Evolutionary conservation across 148 eudicot genomes (phyloP).

Genomic region (Persicaria tinctoria): DNA sequence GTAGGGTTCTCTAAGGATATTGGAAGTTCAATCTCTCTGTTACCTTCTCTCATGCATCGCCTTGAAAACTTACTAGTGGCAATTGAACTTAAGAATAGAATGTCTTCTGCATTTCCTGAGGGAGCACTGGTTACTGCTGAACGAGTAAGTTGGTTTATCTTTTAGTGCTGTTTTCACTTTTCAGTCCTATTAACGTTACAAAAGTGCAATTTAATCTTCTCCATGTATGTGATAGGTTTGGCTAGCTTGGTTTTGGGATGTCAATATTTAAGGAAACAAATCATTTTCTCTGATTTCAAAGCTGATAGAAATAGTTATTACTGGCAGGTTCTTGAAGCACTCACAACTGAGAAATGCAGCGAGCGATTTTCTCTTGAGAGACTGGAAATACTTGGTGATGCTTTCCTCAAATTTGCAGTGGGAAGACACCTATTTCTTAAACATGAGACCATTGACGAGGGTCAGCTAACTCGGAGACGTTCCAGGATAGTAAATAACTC

Average conservation of each 20-base stretch:
- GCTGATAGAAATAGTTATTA: neutral
- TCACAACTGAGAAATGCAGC: slow-evolving; percentile 79
- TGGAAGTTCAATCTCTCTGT: slow-evolving; percentile 85
- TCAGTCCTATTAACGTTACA: neutral
- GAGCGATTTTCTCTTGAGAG: slow-evolving; percentile 91
- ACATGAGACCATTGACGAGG: slow-evolving; percentile 74
- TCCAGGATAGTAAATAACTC: slow-evolving; percentile 72
- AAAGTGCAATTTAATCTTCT: neutral
- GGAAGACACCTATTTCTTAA: slow-evolving; percentile 77
- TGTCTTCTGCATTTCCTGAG: slow-evolving; percentile 70
- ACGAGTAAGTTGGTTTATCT: slow-evolving; percentile 38
- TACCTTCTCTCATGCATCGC: slow-evolving; percentile 91
- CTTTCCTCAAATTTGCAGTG: slow-evolving; percentile 92
- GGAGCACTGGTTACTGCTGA: slow-evolving; percentile 48
- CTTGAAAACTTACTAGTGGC: slow-evolving; percentile 91
- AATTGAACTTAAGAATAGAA: slow-evolving; percentile 59
- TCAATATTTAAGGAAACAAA: neutral
- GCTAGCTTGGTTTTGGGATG: neutral
- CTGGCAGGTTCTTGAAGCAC: slow-evolving; percentile 87
- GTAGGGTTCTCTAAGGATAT: slow-evolving; percentile 84
- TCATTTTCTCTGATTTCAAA: neutral
- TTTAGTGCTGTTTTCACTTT: neutral
- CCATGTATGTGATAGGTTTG: neutral
- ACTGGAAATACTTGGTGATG: slow-evolving; percentile 97
- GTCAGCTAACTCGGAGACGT: slow-evolving; percentile 86